Evolutionary conservation across 2,329 filamentous ascomycete species (phyloP).

Genomic region (Cylindrodendrum hubeiense): DNA sequence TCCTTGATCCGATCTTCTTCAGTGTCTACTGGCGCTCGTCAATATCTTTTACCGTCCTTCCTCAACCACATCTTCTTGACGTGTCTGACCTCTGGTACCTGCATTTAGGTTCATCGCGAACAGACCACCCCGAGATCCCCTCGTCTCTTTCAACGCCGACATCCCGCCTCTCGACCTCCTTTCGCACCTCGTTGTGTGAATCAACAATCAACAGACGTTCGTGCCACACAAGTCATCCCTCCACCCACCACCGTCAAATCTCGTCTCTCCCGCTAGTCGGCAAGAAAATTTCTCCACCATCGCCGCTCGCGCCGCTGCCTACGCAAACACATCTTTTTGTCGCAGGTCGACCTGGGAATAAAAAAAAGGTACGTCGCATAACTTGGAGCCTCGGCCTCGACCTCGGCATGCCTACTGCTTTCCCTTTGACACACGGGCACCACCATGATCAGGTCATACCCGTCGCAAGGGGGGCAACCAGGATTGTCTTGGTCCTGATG

Average conservation of each 20-base stretch:
- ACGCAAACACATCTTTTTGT: conserved; percentile 27
- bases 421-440: neutral
- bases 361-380: conserved; percentile 17
- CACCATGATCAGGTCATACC: conserved; percentile 5
- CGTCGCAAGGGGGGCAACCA: conserved; percentile 16
- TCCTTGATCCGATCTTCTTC: conserved; percentile 34
- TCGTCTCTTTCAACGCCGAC: conserved; percentile 35
- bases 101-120: conserved; percentile 45
- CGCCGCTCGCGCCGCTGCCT: conserved; percentile 10
- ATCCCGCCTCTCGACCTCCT: conserved; percentile 33
- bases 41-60: conserved; percentile 9
- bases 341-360: conserved; percentile 40
- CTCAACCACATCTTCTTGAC: conserved; percentile 28
- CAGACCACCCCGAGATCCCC: conserved; percentile 47
- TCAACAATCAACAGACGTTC: conserved; percentile 25
- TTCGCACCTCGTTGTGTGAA: conserved; percentile 28
- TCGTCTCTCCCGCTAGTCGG: conserved; percentile 29
- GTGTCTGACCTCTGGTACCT: conserved; percentile 45
- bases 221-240: conserved; percentile 15
- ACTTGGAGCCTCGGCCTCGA: neutral
- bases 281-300: conserved; percentile 22
- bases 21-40: conserved; percentile 6
- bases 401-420: neutral
- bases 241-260: conserved; percentile 25
- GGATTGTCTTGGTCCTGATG: neutral